Evolutionary conservation across 2,329 filamentous ascomycete genomes (phyloP).

Genomic region (Cyphellophora attinorum): DNA sequence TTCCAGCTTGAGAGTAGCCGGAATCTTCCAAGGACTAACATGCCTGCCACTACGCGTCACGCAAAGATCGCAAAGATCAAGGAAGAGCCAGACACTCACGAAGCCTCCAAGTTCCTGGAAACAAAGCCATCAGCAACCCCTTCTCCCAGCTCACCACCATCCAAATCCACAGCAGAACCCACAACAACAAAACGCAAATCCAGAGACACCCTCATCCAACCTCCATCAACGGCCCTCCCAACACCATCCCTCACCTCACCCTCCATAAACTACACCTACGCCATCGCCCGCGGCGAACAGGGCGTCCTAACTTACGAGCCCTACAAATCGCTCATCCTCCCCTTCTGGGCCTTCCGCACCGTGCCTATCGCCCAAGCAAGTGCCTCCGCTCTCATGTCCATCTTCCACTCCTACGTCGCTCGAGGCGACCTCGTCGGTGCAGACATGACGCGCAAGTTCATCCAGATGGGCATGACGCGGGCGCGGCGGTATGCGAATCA

Average conservation of each 20-base stretch:
- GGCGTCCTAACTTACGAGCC: slow-evolving; percentile 55
- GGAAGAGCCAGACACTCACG: no score
- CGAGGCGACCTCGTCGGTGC: slow-evolving; percentile 52
- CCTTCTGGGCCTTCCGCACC: slow-evolving; percentile 51
- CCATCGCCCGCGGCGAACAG: slow-evolving; percentile 51
- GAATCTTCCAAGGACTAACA: no score
- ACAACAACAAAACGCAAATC: no score
- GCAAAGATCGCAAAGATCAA: no score
- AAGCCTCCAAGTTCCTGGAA: no score
- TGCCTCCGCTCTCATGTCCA: slow-evolving; percentile 36
- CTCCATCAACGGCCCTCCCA: slow-evolving; percentile 11
- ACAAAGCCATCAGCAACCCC: no score
- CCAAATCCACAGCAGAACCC: neutral
- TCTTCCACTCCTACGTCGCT: slow-evolving; percentile 44
- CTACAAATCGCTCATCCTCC: slow-evolving; percentile 52
- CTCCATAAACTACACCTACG: slow-evolving; percentile 31
- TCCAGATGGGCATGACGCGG: slow-evolving; percentile 58
- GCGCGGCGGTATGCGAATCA: slow-evolving; percentile 51
- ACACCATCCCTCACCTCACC: slow-evolving; percentile 14
- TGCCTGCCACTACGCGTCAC: no score
- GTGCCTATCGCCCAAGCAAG: slow-evolving; percentile 41
- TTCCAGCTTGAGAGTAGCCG: no score
- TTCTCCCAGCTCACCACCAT: no score
- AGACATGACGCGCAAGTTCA: slow-evolving; percentile 55
- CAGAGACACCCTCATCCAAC: neutral